Conservation (phyloP, 140 eudicot genomes). For the Senecio squalidus region DNA sequence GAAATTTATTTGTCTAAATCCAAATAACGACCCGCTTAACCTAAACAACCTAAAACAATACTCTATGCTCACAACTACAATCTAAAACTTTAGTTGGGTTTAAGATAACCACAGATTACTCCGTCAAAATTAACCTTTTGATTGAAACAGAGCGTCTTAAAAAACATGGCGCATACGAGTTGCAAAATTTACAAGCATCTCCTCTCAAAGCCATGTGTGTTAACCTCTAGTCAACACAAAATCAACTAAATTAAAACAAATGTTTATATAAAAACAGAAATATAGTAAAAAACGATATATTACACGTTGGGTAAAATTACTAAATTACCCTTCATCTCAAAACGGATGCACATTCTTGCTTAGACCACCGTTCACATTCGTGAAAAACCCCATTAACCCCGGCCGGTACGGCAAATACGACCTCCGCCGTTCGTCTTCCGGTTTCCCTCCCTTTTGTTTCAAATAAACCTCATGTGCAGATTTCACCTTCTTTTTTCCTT, state of each 20-base stretch:
- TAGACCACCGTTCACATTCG: constrained; percentile 65
- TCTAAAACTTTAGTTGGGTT: too few species aligned
- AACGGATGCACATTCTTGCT: constrained; percentile 74
- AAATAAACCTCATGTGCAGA: constrained; percentile 66
- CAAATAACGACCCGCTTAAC: too few species aligned
- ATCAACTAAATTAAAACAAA: background rate
- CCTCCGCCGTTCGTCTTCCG: constrained; percentile 42
- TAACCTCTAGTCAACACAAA: background rate
- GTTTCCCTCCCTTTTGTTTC: constrained; percentile 31
- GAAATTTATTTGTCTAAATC: too few species aligned
- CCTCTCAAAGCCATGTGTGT: too few species aligned
- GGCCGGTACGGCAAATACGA: constrained; percentile 84
- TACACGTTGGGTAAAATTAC: constrained; percentile 8
- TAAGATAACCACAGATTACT: too few species aligned
- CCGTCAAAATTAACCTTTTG: too few species aligned
- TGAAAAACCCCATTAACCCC: constrained; percentile 80
- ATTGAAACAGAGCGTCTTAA: too few species aligned
- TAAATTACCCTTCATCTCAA: constrained; percentile 23
- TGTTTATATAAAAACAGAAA: background rate
- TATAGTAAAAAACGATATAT: constrained; percentile 2
- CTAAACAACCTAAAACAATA: too few species aligned
- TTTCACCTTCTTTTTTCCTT: constrained; percentile 34
- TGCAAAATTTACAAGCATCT: too few species aligned
- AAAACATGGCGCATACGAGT: too few species aligned
- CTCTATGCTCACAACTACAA: too few species aligned